Evolutionary conservation across 2,329 filamentous ascomycete species (phyloP), one percentile per base, ranked within the genome.

Genomic region (Colletotrichum theobromicola): DNA sequence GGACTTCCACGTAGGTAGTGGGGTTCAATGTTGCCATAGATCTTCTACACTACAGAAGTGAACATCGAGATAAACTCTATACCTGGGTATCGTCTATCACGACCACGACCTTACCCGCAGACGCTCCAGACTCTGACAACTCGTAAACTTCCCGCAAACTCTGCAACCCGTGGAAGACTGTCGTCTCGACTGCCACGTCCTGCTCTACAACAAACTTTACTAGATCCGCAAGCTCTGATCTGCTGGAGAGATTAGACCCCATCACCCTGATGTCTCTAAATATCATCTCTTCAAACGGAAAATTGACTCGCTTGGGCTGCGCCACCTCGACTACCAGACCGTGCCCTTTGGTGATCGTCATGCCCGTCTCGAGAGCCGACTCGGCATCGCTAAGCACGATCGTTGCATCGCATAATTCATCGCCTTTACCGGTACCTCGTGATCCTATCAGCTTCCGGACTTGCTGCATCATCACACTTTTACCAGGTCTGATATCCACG

Each of bases 331-430:
- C 84, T 77, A 92, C 83, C 0, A 83, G 86, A 3, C 90, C 90
- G 78, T 93, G 91, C 85, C 89, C 91, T 77, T 85, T 88, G 0
- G 91, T 92, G 1, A 91, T 82, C 0, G 89, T 90, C 68, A 88
- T 90, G 0, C 85, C 87, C 26, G 87, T 80, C 5, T 85, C 88
- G 57, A 89, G 86, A 4, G 90, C 87, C 0, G 81, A 81, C 3
- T 83, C 79, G 21, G 88, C 87, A 75, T 92, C 90, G 26, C 86
- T 86, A 2, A 92, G 79, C 57, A 88, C 88, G 8, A 93, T 80
- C 0, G 90, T 87, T 2, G 87, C 87, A 72, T 90, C 86, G 21
- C 63, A 66, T 10, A 66, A 21, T 18, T 66, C 46, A 18, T 66
- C 46, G 10, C 63, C 63, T 2, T 86, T 90, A 1, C 90, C 89